Base-by-base conservation (phyloP, 2,329 filamentous ascomycete genomes). In the Zopfia rhizophila region DNA sequence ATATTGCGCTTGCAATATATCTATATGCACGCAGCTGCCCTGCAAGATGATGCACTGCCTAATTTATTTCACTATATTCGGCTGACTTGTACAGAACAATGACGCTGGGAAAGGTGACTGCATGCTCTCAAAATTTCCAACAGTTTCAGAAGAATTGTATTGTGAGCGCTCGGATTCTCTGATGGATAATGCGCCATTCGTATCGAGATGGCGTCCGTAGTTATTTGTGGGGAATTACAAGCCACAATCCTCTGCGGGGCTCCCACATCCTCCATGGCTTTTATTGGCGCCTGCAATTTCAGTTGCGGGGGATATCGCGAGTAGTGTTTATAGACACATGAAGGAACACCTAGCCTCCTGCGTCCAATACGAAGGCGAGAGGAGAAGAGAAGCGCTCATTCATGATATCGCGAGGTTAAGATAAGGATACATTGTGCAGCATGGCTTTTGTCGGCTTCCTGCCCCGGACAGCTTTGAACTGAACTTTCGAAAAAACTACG, bases 31-130 rank as follows among this genome's bases (percentile, higher is more conserved):
- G 48, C 33, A 38, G 23, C 28, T 47, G 10, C 4, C 7, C 55
- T 55, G 56, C 58, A 51, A 57, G 53, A 61, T 61, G 55, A 59
- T 62, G 60, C 54, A 58, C 51, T 29, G 22, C n/a, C n/a, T n/a
- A n/a, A 6, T 18, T 18, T 12, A 17, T 33, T 33, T 18, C 40
- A 48, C 49, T 50, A 41, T 53, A 55, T 51, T 39, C 37, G 31
- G 38, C 40, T 30, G 41, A 47, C 21, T 37, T 47, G 24, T 23
- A 41, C 21, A 22, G 22, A 35, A 21, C 17, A 31, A 11, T 24
- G 37, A 38, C 29, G 38, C 38, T 36, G 16, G 33, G 13, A 24
- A 36, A 30, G 12, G 28, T 19, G 18, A 21, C 32, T 27, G 29
- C 28, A 30, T 36, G 28, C 30, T 37, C 32, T 28, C 7, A 16